Percentiles rank a stretch among this genome's conserved stretches.
Evolutionary conservation across 169 alveolate species (phyloP).

Genomic region (Ichthyophthirius multifiliis): DNA sequence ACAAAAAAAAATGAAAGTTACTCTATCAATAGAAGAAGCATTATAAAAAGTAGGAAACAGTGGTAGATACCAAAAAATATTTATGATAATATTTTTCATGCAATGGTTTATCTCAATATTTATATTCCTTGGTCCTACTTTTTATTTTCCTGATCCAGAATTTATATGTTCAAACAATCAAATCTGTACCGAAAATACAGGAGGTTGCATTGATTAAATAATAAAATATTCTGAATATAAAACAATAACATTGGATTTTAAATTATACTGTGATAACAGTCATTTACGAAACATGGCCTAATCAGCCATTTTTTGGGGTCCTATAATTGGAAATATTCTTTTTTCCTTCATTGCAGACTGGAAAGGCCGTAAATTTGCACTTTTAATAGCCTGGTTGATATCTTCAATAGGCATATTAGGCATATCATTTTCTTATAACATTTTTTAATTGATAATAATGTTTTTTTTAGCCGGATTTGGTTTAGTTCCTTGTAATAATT

Average conservation of each 20-base stretch:
- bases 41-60: not conserved
- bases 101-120: not conserved
- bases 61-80: not conserved
- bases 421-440: not conserved
- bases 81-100: not conserved
- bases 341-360: not conserved
- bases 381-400: not conserved
- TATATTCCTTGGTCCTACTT: not conserved
- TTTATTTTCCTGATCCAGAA: constrained; percentile 8
- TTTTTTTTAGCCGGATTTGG: not conserved
- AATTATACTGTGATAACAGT: not conserved
- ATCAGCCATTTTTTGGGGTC: constrained; percentile 8
- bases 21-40: not conserved
- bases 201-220: not conserved
- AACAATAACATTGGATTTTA: not conserved
- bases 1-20: no score
- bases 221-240: not conserved
- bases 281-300: not conserved
- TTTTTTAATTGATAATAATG: not conserved
- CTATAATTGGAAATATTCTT: not conserved
- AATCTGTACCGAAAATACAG: not conserved
- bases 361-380: not conserved
- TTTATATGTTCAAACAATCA: not conserved
- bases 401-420: not conserved
- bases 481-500: constrained; percentile 3